These are phyloP conservation scores for Brettanomyces nanus DNA, from an alignment of 805 yeast genomes.

Conservation along the genomic window DNA sequence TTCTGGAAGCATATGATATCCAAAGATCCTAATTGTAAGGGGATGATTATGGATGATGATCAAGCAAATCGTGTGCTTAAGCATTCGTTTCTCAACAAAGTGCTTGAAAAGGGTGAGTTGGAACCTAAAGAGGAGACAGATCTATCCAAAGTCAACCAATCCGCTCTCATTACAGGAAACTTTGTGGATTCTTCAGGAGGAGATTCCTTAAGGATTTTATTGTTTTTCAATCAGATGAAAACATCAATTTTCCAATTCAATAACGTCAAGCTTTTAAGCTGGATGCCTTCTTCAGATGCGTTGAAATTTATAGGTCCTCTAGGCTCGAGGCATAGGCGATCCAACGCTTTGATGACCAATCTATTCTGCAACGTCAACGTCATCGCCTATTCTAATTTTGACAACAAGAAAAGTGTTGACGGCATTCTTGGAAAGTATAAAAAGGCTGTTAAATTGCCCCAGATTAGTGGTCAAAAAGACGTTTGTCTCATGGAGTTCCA, in stretches of 20 bases:
- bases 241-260: constrained; percentile 29
- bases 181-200: constrained; percentile 41
- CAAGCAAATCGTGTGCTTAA: constrained; percentile 11
- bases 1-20: constrained; percentile 17
- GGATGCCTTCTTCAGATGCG: constrained; percentile 57
- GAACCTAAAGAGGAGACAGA: constrained; percentile 21
- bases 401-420: constrained; percentile 9
- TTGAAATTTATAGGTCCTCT: constrained; percentile 53
- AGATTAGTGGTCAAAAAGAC: constrained; percentile 14
- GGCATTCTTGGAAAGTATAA: constrained; percentile 6
- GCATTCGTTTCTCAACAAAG: constrained; percentile 14
- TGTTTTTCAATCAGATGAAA: constrained; percentile 22
- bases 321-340: constrained; percentile 43
- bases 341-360: constrained; percentile 58
- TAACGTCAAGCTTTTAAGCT: constrained; percentile 63
- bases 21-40: constrained; percentile 10
- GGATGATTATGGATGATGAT: constrained; percentile 10
- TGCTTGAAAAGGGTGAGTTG: constrained; percentile 37
- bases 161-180: constrained; percentile 24
- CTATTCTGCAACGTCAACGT: constrained; percentile 51
- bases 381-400: constrained; percentile 36
- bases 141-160: constrained; percentile 16
- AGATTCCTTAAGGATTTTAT: constrained; percentile 37
- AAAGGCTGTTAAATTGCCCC: constrained; percentile 19
- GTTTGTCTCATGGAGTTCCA: constrained; percentile 25